phyloP scores from a whole-genome alignment of 495 filamentous ascomycete species.

The Xylaria curta region DNA sequence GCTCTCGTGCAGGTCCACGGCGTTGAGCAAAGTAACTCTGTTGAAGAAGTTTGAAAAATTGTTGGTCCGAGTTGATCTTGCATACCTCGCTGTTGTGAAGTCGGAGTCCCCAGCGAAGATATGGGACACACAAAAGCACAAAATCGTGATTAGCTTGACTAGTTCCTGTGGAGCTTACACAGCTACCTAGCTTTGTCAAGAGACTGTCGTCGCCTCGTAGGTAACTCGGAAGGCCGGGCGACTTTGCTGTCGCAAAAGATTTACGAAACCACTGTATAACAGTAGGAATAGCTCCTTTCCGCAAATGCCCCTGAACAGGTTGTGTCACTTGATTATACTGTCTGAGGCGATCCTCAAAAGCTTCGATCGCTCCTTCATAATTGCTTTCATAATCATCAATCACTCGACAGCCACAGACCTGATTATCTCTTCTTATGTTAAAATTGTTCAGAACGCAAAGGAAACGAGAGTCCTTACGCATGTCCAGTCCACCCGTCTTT shows the following conservation, averaged over 20 bases:
- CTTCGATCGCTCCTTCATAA: background rate
- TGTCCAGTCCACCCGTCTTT: constrained; percentile 1
- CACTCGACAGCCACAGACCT: constrained; percentile 5
- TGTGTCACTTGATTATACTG: background rate
- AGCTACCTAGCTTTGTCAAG: background rate
- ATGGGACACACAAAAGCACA: constrained; percentile 19
- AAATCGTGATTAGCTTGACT: constrained; percentile 11
- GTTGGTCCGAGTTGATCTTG: constrained; percentile 17
- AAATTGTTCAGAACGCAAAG: background rate
- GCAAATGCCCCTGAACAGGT: background rate
- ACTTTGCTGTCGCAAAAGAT: background rate
- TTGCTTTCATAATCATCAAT: constrained; percentile 10
- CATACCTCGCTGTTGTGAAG: constrained; percentile 18
- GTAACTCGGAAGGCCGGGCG: background rate
- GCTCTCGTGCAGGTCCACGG: background rate
- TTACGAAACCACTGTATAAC: background rate
- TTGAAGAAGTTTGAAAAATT: constrained; percentile 18
- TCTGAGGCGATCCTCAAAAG: background rate
- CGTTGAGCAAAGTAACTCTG: constrained; percentile 15
- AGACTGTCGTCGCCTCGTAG: background rate
- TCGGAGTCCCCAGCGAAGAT: constrained; percentile 15
- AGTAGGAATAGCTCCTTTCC: constrained; percentile 6
- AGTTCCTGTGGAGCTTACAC: background rate
- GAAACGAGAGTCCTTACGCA: background rate
- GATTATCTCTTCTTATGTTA: background rate